Evolutionary conservation across 257 asterid genomes (phyloP), one percentile per base, ranked within the genome.

Genomic region (Osmanthus fragrans): DNA sequence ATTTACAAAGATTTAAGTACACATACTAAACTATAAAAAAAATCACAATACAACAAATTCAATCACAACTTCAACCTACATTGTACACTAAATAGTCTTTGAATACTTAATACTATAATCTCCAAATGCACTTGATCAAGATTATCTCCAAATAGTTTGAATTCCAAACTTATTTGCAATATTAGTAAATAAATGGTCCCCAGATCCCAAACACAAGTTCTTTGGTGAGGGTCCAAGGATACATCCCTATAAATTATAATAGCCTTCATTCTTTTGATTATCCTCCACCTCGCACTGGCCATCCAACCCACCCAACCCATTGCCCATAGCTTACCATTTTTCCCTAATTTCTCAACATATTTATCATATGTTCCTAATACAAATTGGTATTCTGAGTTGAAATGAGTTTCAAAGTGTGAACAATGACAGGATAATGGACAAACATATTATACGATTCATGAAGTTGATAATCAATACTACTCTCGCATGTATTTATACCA

Each of bases 121-220:
- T n/a, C n/a, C n/a, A n/a, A n/a, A n/a, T n/a, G n/a, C n/a, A n/a
- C n/a, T n/a, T n/a, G n/a, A n/a, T n/a, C n/a, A n/a, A n/a, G n/a
- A n/a, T n/a, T n/a, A n/a, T n/a, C n/a, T n/a, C n/a, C n/a, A 71
- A 45, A 82, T 74, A 84, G 86, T 77, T 78, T 74, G 85, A 85
- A 76, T 83, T 45, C 60, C 47, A 72, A 21, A 30, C 33, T 74
- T 54, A 77, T 80, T 77, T 83, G 69, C 75, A 84, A 80, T 79
- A 79, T 84, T 83, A 80, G 45, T 16, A 79, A 78, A 77, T 83
- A 42, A 84, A 89, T 87, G 92, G 92, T 89, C 94, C 91, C 86
- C 72, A 68, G 80, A 85, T 87, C 89, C 88, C 76, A 84, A 88
- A 83, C 84, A 80, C 66, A 65, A 70, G 73, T 60, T 75, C 75